A percentile compares a stretch with the other conserved stretches of the same genome.
These are phyloP conservation scores for Zymoseptoria crescenta DNA, from an alignment of 2,329 filamentous ascomycete species.

Conservation along the genomic window DNA sequence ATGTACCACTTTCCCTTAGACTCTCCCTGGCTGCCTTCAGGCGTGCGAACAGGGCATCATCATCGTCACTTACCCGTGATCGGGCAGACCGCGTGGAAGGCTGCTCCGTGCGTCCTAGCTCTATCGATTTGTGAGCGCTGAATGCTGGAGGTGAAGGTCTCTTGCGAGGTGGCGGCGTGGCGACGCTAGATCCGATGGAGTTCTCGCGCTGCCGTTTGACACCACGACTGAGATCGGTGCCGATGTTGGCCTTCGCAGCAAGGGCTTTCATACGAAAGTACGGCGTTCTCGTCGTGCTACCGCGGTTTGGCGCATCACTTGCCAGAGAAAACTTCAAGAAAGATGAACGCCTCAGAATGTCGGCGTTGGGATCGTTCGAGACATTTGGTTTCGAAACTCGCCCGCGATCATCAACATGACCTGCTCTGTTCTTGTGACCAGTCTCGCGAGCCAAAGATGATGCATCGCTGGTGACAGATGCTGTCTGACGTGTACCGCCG, in stretches of 20 bases:
- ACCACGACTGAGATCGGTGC: conserved; percentile 10
- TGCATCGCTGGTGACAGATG: conserved; percentile 15
- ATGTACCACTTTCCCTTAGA: conserved; percentile 14
- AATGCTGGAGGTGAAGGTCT: conserved; percentile 9
- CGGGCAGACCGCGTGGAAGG: conserved; percentile 10
- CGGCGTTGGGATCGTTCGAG: conserved; percentile 7
- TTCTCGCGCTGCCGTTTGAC: conserved; percentile 19
- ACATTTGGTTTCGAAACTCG: conserved; percentile 15
- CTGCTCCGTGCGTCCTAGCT: conserved; percentile 3
- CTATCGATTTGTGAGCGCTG: neutral
- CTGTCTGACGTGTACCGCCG: conserved; percentile 22
- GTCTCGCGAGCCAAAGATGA: neutral
- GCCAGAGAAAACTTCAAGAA: conserved; percentile 24
- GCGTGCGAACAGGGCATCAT: conserved; percentile 31
- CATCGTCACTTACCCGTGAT: conserved; percentile 19
- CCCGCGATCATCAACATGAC: conserved; percentile 19
- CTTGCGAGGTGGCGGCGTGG: conserved; percentile 6
- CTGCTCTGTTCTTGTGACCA: conserved; percentile 25
- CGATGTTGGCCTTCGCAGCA: conserved; percentile 40
- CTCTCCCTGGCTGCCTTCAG: conserved; percentile 25
- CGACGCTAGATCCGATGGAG: conserved; percentile 11
- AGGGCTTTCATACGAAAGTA: conserved; percentile 46
- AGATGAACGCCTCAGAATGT: conserved; percentile 23
- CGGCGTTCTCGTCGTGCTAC: conserved; percentile 41
- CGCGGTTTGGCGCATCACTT: conserved; percentile 19